Conservation (phyloP, 2,329 filamentous ascomycete genomes). For the Ophiostoma pallidulum region DNA sequence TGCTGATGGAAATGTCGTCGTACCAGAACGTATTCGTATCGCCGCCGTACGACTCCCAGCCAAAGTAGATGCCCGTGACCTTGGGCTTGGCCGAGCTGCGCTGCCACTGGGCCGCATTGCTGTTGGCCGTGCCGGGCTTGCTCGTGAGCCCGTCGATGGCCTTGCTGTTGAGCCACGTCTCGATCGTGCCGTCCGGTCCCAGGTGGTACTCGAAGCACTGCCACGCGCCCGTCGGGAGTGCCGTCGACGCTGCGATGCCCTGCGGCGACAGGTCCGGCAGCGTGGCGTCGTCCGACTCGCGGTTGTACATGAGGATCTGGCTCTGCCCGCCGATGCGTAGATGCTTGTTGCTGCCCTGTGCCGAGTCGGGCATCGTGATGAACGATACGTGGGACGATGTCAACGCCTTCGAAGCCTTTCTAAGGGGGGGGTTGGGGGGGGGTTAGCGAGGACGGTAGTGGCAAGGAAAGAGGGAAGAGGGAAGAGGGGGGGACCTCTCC, state of each 20-base stretch:
- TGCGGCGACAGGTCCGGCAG: conserved; percentile 51
- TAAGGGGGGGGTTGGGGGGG: too few relatives aligned
- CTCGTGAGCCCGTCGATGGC: conserved; percentile 42
- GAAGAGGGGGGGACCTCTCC: too few relatives aligned
- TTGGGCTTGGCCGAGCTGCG: conserved; percentile 40
- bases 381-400: conserved; percentile 51
- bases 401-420: conserved; percentile 45
- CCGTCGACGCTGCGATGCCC: conserved; percentile 44
- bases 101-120: conserved; percentile 44
- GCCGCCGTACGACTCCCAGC: conserved; percentile 54
- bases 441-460: too few relatives aligned
- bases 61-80: conserved; percentile 48
- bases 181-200: conserved; percentile 46
- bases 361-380: conserved; percentile 53
- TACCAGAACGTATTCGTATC: conserved; percentile 55
- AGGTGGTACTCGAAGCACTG: conserved; percentile 54
- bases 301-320: conserved; percentile 56
- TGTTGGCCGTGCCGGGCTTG: conserved; percentile 37
- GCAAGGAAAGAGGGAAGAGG: too few relatives aligned
- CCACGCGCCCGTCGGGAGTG: conserved; percentile 42
- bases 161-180: conserved; percentile 50
- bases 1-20: conserved; percentile 45
- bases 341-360: conserved; percentile 47
- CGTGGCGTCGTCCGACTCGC: conserved; percentile 52
- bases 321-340: conserved; percentile 52